phyloP scores from a whole-genome alignment of 352 stramenopile genomes.

The Globisporangium canariense region DNA sequence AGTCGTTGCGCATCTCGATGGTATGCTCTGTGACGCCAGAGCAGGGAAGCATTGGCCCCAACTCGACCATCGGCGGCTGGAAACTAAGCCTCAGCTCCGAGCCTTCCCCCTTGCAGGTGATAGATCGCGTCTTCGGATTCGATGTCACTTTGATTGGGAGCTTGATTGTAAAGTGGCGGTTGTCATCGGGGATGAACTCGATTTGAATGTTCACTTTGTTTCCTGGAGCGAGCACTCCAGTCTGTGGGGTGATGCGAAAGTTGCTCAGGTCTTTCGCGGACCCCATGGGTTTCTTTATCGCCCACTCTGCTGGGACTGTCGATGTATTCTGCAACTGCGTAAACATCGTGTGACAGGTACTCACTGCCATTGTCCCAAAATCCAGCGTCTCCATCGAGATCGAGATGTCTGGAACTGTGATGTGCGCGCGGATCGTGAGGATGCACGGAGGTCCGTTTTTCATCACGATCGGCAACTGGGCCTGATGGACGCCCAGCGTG shows the following conservation, averaged over 20 bases:
- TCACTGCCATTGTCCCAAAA: constrained; percentile 89
- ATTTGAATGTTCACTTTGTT: constrained; percentile 86
- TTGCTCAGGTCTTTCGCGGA: constrained; percentile 70
- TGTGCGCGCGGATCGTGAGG: constrained; percentile 81
- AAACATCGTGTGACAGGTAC: constrained; percentile 85
- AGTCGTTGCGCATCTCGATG: constrained; percentile 87
- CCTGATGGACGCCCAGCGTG: constrained; percentile 70
- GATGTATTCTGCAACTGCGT: constrained; percentile 92
- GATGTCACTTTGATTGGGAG: constrained; percentile 84
- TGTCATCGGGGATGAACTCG: constrained; percentile 87
- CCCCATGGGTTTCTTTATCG: constrained; percentile 88
- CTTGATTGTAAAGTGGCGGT: constrained; percentile 75
- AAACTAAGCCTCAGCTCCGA: constrained; percentile 80
- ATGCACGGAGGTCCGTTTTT: constrained; percentile 90
- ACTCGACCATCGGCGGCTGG: constrained; percentile 68
- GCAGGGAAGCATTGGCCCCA: constrained; percentile 88
- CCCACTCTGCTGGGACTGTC: constrained; percentile 87
- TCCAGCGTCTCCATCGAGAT: constrained; percentile 84
- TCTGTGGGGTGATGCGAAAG: constrained; percentile 79
- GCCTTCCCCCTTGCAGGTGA: constrained; percentile 79
- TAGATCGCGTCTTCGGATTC: constrained; percentile 75
- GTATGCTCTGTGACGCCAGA: constrained; percentile 31
- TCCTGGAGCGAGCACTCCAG: constrained; percentile 68
- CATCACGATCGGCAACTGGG: constrained; percentile 83
- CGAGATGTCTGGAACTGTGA: constrained; percentile 89